phyloP scores from a whole-genome alignment of 108 stramenopile genomes.

The Cafeteria roenbergensis region DNA sequence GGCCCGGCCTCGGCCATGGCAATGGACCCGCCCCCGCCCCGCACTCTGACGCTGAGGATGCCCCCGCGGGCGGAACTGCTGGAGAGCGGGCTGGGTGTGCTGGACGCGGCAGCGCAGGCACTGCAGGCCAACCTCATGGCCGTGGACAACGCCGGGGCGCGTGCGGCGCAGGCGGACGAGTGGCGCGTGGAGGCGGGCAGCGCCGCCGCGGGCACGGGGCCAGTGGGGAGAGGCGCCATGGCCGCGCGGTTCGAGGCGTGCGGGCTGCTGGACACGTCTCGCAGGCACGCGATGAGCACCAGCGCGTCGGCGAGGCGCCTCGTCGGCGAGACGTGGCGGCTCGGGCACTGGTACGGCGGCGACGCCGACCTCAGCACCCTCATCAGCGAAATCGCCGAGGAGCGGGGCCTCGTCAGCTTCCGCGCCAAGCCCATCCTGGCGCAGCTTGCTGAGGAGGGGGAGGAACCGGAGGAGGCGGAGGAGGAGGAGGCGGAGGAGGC shows the following conservation, averaged over 20 bases:
- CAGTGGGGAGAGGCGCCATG: background rate
- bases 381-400: background rate
- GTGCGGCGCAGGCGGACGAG: background rate
- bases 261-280: background rate
- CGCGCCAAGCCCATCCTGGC: background rate
- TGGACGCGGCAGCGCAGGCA: conserved; percentile 10
- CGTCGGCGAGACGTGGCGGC: background rate
- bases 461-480: background rate
- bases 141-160: background rate
- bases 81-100: background rate
- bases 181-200: background rate
- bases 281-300: too few relatives aligned
- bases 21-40: background rate
- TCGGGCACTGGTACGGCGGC: background rate
- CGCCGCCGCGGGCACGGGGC: too few relatives aligned
- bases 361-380: background rate
- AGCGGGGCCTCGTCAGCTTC: background rate
- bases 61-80: background rate
- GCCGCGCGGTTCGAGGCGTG: background rate
- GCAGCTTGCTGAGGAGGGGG: background rate
- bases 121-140: conserved; percentile 10
- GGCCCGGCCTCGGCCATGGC: too few relatives aligned
- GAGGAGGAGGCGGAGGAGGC: background rate
- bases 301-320: background rate
- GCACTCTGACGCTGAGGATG: background rate